A percentile compares a stretch with the other conserved stretches of the same genome.
phyloP scores from a whole-genome alignment of 1,139 yeast species.

The Zygosaccharomyces sapae region DNA sequence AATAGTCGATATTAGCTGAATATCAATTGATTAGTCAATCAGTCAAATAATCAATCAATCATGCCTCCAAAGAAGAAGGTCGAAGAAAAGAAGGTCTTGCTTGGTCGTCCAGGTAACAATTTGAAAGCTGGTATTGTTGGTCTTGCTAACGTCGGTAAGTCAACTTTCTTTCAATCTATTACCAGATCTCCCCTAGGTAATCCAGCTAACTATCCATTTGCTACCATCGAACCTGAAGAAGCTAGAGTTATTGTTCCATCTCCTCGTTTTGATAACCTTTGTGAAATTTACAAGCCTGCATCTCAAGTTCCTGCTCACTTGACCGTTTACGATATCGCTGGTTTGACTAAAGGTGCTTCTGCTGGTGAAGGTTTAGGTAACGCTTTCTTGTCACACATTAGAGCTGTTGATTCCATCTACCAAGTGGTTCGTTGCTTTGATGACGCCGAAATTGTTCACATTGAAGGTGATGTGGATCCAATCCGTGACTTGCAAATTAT shows the following conservation, averaged over 20 bases:
- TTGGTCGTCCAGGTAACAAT: constrained; percentile 98
- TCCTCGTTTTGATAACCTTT: constrained; percentile 73
- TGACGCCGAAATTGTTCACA: constrained; percentile 95
- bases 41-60: constrained; percentile 3
- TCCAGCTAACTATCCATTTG: constrained; percentile 98
- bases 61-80: constrained; percentile 97
- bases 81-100: constrained; percentile 81
- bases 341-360: constrained; percentile 95
- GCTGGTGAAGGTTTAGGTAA: constrained; percentile 98
- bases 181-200: constrained; percentile 91
- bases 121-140: constrained; percentile 96
- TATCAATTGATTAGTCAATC: background rate
- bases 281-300: constrained; percentile 70
- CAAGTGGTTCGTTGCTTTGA: constrained; percentile 98
- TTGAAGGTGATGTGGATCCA: constrained; percentile 97
- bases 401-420: constrained; percentile 97
- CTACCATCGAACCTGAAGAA: constrained; percentile 98
- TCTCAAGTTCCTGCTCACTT: constrained; percentile 88
- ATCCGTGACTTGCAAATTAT: constrained; percentile 91
- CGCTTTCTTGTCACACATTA: constrained; percentile 92
- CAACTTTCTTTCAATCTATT: constrained; percentile 83
- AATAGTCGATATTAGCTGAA: background rate
- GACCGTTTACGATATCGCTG: constrained; percentile 96
- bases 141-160: constrained; percentile 94
- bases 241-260: constrained; percentile 97